Evolutionary conservation across 257 asterid genomes (phyloP).

Genomic region (Jaltomata sinuosa): DNA sequence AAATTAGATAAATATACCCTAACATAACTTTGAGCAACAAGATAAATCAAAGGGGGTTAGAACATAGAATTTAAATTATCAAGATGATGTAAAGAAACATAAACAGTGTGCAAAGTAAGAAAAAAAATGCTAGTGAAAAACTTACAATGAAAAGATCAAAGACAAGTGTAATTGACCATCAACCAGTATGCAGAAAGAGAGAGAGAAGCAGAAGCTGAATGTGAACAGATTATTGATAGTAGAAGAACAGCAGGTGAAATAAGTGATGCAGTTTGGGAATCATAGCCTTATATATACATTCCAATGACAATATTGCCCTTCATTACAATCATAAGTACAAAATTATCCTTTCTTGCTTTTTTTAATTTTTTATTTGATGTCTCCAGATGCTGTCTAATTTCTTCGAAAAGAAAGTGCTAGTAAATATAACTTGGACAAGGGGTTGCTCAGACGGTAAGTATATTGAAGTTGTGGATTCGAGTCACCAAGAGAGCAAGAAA

Average conservation of each 20-base stretch:
- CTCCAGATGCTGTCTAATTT: not conserved
- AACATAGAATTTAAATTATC: not conserved
- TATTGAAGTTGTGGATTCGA: too few species aligned
- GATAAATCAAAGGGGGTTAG: not conserved
- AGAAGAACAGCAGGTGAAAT: not conserved
- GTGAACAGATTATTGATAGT: not conserved
- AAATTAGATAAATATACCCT: not conserved
- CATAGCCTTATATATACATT: not conserved
- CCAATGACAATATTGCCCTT: slow-evolving; percentile 9
- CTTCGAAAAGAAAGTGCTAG: not conserved
- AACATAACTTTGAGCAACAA: not conserved
- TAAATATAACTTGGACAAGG: not conserved
- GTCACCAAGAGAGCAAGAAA: too few species aligned
- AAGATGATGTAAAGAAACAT: not conserved
- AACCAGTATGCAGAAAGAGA: not conserved
- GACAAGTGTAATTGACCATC: not conserved
- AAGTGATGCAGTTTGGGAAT: not conserved
- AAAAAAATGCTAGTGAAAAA: not conserved
- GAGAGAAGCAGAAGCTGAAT: not conserved
- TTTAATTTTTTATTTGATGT: not conserved
- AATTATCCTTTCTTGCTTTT: not conserved
- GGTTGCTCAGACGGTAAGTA: too few species aligned
- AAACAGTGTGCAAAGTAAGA: not conserved
- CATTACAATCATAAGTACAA: not conserved
- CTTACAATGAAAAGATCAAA: not conserved